Percentiles rank a stretch among this genome's conserved stretches.
Evolutionary conservation across 2,329 filamentous ascomycete genomes (phyloP).

Genomic region (Stagonosporopsis tanaceti): DNA sequence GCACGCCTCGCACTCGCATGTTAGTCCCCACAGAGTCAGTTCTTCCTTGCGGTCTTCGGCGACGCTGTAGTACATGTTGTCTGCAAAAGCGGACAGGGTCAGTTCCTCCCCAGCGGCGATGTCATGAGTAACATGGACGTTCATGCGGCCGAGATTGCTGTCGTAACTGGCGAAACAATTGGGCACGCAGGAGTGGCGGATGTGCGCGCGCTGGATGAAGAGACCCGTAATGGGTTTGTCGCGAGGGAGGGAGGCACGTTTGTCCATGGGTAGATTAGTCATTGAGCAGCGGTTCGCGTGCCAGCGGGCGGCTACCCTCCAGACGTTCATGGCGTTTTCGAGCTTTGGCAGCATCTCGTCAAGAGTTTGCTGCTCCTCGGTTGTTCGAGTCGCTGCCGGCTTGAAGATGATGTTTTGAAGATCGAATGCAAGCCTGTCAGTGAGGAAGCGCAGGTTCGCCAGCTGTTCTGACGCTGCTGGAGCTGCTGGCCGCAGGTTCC

Average conservation of each 20-base stretch:
- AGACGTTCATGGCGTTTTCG: neutral
- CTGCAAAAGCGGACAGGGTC: constrained; percentile 12
- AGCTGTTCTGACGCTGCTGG: constrained; percentile 10
- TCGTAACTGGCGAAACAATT: constrained; percentile 26
- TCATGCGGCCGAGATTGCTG: constrained; percentile 10
- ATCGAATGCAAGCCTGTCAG: neutral
- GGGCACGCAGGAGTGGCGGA: constrained; percentile 40
- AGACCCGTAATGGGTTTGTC: constrained; percentile 23
- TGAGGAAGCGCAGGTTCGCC: constrained; percentile 1
- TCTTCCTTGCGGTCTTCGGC: constrained; percentile 7
- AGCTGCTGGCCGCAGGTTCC: constrained; percentile 10
- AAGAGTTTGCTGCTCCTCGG: neutral
- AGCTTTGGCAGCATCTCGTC: constrained; percentile 1
- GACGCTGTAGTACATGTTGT: constrained; percentile 16
- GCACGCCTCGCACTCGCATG: constrained; percentile 25
- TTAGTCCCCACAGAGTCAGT: constrained; percentile 7
- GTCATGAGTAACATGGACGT: constrained; percentile 18
- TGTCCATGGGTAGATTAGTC: neutral
- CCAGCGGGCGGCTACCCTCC: constrained; percentile 24
- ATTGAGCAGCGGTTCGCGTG: constrained; percentile 17
- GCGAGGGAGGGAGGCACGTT: neutral
- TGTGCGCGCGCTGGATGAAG: constrained; percentile 42
- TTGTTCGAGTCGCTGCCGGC: neutral
- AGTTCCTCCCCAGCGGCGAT: constrained; percentile 21
- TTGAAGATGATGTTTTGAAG: constrained; percentile 5